Conservation (phyloP, 179 eudicot species). For the Corrigiola litoralis region DNA sequence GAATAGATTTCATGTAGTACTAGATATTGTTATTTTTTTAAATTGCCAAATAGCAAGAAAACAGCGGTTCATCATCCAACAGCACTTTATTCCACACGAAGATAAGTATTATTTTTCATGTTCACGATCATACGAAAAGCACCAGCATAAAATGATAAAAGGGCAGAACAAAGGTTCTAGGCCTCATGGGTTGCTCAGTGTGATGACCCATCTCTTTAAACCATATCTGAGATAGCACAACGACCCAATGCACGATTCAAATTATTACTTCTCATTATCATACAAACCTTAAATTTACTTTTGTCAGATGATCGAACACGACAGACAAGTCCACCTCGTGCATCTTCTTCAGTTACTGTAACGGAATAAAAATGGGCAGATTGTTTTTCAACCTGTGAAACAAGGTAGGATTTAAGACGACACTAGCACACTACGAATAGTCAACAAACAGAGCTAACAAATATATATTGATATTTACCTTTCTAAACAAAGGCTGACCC, state of each 20-base stretch:
- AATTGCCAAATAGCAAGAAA: not conserved
- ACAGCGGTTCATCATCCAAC: no score
- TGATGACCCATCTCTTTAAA: not conserved
- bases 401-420: not conserved
- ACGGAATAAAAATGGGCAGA: slow-evolving; percentile 92
- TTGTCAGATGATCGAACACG: slow-evolving; percentile 78
- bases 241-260: not conserved
- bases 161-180: not conserved
- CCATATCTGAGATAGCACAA: not conserved
- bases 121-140: not conserved
- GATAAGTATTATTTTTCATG: not conserved
- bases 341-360: slow-evolving; percentile 77
- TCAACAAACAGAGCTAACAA: not conserved
- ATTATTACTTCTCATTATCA: not conserved
- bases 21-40: no score
- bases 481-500: slow-evolving; percentile 62
- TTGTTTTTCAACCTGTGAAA: slow-evolving; percentile 85
- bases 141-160: not conserved
- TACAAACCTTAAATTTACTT: slow-evolving; percentile 92
- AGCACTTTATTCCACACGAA: not conserved
- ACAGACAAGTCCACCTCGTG: slow-evolving; percentile 75
- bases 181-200: not conserved
- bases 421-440: not conserved
- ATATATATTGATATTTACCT: slow-evolving; percentile 30
- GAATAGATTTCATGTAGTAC: no score